These are phyloP conservation scores for Lipomyces yamadae DNA, from an alignment of 805 yeast species.

Conservation along the genomic window DNA sequence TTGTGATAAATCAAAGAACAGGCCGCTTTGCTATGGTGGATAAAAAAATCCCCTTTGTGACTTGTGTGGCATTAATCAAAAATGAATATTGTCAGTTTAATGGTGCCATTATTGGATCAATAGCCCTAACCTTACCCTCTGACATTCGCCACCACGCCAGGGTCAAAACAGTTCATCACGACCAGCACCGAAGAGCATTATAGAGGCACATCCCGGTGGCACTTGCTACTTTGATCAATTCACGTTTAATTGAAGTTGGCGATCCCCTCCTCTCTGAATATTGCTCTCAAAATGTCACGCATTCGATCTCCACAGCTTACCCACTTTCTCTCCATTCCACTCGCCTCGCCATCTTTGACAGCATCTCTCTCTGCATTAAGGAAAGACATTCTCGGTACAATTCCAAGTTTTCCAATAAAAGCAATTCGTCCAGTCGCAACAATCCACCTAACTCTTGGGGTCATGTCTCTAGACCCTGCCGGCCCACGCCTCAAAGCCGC, in stretches of 20 bases:
- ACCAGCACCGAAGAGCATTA: background rate
- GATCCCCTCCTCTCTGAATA: background rate
- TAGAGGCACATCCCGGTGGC: background rate
- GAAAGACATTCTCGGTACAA: background rate
- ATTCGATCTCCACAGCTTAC: conserved; percentile 12
- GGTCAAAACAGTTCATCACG: background rate
- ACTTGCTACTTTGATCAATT: background rate
- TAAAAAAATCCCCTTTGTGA: no score
- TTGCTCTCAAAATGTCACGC: background rate
- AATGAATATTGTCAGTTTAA: no score
- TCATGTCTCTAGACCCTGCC: conserved; percentile 15
- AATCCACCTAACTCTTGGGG: conserved; percentile 30
- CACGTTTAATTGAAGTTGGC: background rate
- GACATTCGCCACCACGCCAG: no score
- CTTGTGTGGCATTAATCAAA: no score
- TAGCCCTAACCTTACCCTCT: no score
- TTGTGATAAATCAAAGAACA: no score
- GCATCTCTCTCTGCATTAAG: conserved; percentile 10
- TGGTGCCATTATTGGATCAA: no score
- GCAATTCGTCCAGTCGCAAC: conserved; percentile 23
- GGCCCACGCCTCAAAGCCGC: conserved; percentile 10
- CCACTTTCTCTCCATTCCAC: conserved; percentile 29
- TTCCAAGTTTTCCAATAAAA: conserved; percentile 15
- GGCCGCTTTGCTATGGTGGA: no score
- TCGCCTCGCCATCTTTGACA: conserved; percentile 6